Evolutionary conservation across 1,139 yeast genomes (phyloP), one percentile per base, ranked within the genome.

Genomic region (Debaryomycetaceae sp.): DNA sequence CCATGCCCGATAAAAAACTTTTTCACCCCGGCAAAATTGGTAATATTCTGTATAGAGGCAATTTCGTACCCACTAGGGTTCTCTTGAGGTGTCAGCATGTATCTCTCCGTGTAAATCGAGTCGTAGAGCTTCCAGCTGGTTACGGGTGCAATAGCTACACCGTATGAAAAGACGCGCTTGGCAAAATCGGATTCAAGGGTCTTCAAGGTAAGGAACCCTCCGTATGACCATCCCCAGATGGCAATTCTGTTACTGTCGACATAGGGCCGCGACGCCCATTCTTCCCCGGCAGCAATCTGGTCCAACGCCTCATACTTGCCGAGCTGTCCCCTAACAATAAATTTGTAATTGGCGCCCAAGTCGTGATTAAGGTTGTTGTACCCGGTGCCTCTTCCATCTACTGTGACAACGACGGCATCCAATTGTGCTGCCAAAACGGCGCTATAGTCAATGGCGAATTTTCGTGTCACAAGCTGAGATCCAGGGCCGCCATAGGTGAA

Each of bases 221-320:
- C 92, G 45, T 79, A 80, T 2, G 86, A 77, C 87, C 90, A 80
- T 5, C 92, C 92, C 76, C 85, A 80, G 30, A 80, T 70, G 2
- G 83, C 82, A 10, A 79, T 71, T 37, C 72, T 62, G 4, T 58
- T 55, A 5, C 55, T 44, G 47, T 80, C 82, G 25, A 79, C 77
- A 41, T 70, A 80, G 2, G 64, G 39, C 36, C 66, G 67, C 5
- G 53, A 30, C 2, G 66, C 56, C 75, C 83, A 80, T 2, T 62
- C 37, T 35, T 66, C 66, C 2, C 81, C 90, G 4, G 86, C 83
- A 0, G 68, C 55, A 19, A 80, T 73, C 50, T 80, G 87, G 49
- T 80, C 92, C 21, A 57, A 45, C 3, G 82, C 78, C 47, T 80
- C 92, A 42, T 63, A 71, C 37, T 74, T 57, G 3, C 90, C 87